Base-by-base conservation (phyloP, 345 rosid genomes). In the Salix exigua region DNA sequence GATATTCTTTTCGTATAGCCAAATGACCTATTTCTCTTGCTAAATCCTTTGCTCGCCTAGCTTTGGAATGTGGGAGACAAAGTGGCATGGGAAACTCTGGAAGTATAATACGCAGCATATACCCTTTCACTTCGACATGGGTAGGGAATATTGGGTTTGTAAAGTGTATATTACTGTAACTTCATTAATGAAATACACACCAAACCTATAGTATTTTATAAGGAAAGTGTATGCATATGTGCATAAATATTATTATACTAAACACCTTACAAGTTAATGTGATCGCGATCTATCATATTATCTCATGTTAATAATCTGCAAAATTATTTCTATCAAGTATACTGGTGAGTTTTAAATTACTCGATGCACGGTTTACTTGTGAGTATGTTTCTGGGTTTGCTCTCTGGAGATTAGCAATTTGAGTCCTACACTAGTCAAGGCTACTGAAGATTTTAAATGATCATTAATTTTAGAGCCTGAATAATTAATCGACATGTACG, bases 401-500 rank as follows among this genome's bases (percentile, higher is more conserved):
- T 33, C 4, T 33, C 5, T 0, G 2, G 0, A 33, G 35, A 0
- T 33, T 4, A 33, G 4, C 35, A 33, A 3, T 33, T 33, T 33
- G 6, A 33, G 35, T 33, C 1, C 6, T 3, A 4, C 5, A 31
- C 0, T 5, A 4, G 5, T 31, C 0, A 31, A 31, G 0, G 0
- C 0, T 0, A 31, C 0, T 3, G 1, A 4, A 31, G 5, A 31
- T 31, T 31, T 31, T 31, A 31, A 31, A 0, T 31, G 35, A 0
- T 31, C 5, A 3, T 31, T n/a, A 31, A 31, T 31, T 3, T 31
- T 4, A 31, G 0, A 31, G 5, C 0, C 2, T 31, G 0, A 31
- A 3, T 4, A 33, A 33, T 33, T 33, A 33, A 3, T 33, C 1
- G 35, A 33, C 0, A 33, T 0, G 0, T n/a, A n/a, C 0, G 1